These are phyloP conservation scores for Rhizophlyctis rosea DNA, from an alignment of 192 early-diverging fungal genomes.

Conservation along the genomic window DNA sequence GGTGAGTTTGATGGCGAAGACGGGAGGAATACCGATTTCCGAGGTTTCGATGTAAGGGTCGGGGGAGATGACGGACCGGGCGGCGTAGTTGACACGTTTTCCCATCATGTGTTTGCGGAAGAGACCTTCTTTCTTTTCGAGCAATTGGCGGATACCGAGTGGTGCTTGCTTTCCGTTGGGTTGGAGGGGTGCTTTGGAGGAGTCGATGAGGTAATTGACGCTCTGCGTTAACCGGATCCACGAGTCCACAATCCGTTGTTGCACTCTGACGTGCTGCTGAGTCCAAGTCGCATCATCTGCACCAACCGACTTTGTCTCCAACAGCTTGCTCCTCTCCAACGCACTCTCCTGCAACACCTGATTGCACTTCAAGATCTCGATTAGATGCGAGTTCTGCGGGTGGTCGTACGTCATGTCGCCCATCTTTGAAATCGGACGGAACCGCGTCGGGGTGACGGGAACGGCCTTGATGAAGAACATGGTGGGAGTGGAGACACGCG, in stretches of 20 bases:
- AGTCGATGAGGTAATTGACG: slow-evolving; percentile 94
- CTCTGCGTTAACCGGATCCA: slow-evolving; percentile 84
- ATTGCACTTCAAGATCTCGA: slow-evolving; percentile 79
- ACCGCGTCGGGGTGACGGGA: slow-evolving; percentile 87
- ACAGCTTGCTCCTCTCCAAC: slow-evolving; percentile 33
- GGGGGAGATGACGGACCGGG: slow-evolving; percentile 95
- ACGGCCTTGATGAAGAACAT: slow-evolving; percentile 95
- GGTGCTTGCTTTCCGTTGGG: slow-evolving; percentile 64
- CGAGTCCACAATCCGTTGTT: slow-evolving; percentile 45
- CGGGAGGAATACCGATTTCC: slow-evolving; percentile 96
- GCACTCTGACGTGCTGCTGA: slow-evolving; percentile 18
- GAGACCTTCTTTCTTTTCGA: slow-evolving; percentile 99
- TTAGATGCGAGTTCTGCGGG: slow-evolving; percentile 90
- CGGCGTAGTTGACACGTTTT: slow-evolving; percentile 99
- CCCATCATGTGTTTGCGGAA: slow-evolving; percentile 99
- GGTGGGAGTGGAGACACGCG: slow-evolving; percentile 49
- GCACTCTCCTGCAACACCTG: slow-evolving; percentile 54
- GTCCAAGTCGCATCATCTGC: too few relatives aligned
- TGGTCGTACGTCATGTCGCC: slow-evolving; percentile 86
- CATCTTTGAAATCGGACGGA: slow-evolving; percentile 91
- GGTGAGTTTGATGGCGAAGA: slow-evolving; percentile 92
- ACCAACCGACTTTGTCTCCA: not conserved
- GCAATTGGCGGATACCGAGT: slow-evolving; percentile 89
- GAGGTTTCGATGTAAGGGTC: slow-evolving; percentile 97
- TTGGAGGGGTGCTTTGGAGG: slow-evolving; percentile 74